Evolutionary conservation across 2,329 filamentous ascomycete species (phyloP).

Genomic region (Epicoccum sorghinum): DNA sequence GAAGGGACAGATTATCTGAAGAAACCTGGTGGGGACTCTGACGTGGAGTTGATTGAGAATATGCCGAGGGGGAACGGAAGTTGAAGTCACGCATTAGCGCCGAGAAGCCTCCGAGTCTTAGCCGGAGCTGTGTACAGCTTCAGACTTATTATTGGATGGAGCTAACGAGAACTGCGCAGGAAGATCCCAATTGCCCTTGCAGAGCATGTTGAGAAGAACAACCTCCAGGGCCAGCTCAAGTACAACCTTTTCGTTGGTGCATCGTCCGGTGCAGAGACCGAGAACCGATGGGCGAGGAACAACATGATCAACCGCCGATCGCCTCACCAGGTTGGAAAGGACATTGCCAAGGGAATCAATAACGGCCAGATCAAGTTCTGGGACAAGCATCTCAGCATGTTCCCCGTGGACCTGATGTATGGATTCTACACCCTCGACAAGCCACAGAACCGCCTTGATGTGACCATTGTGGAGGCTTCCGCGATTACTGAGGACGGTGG

Average conservation of each 20-base stretch:
- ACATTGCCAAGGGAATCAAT: slow-evolving; percentile 90
- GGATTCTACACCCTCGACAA: slow-evolving; percentile 83
- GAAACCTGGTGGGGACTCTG: slow-evolving; percentile 14
- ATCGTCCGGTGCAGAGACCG: slow-evolving; percentile 87
- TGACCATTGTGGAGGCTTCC: slow-evolving; percentile 83
- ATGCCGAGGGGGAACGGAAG: slow-evolving; percentile 39
- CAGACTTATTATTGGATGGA: slow-evolving; percentile 1
- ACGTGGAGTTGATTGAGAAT: slow-evolving; percentile 14
- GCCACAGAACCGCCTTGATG: slow-evolving; percentile 75
- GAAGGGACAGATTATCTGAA: background rate
- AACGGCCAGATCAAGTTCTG: slow-evolving; percentile 89
- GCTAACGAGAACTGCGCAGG: slow-evolving; percentile 51
- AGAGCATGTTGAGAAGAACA: slow-evolving; percentile 88
- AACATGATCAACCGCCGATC: slow-evolving; percentile 89
- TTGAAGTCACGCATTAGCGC: slow-evolving; percentile 20
- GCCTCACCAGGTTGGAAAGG: slow-evolving; percentile 89
- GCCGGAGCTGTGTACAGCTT: too few species aligned
- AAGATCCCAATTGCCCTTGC: slow-evolving; percentile 84
- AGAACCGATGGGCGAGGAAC: slow-evolving; percentile 86
- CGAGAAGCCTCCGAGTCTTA: slow-evolving; percentile 27
- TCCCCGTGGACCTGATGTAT: slow-evolving; percentile 84
- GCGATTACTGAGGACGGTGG: slow-evolving; percentile 89
- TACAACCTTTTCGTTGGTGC: slow-evolving; percentile 89
- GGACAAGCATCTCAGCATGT: slow-evolving; percentile 93
- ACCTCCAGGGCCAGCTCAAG: slow-evolving; percentile 79